Conservation (phyloP, 345 rosid species). For the Eucalyptus caleyi region DNA sequence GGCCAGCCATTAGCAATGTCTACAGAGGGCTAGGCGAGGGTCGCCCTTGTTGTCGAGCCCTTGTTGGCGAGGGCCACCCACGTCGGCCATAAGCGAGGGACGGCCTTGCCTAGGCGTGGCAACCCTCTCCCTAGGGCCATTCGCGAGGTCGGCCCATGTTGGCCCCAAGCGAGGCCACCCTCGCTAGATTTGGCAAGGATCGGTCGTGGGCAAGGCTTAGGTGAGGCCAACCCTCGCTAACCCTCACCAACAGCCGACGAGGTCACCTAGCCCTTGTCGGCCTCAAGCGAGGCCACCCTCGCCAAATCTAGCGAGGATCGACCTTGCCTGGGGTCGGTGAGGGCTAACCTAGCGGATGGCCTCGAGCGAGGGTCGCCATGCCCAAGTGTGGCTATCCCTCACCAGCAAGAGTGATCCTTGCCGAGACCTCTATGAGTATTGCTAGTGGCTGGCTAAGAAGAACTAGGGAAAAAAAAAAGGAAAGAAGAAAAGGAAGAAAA, state of each 20-base stretch:
- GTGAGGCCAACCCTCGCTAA: rapidly evolving
- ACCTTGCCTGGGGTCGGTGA: rapidly evolving
- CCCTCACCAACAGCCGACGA: too few relatives aligned
- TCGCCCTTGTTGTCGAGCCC: too few relatives aligned
- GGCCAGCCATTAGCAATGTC: rapidly evolving
- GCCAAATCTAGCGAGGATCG: rapidly evolving
- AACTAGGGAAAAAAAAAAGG: too few relatives aligned
- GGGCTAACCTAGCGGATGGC: too few relatives aligned
- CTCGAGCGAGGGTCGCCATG: rapidly evolving
- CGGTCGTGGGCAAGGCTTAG: rapidly evolving
- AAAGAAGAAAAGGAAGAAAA: too few relatives aligned
- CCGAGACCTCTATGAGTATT: rapidly evolving
- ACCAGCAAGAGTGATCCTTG: rapidly evolving
- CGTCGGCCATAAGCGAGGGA: rapidly evolving
- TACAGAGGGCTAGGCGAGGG: rapidly evolving
- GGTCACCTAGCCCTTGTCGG: too few relatives aligned
- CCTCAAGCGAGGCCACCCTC: rapidly evolving
- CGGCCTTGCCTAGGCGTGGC: rapidly evolving
- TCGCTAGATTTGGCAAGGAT: too few relatives aligned
- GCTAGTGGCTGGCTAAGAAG: rapidly evolving
- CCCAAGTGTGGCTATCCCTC: too few relatives aligned
- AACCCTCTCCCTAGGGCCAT: too few relatives aligned
- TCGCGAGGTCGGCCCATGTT: rapidly evolving
- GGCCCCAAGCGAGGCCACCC: too few relatives aligned
- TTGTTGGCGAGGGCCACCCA: too few relatives aligned